Evolutionary conservation across 1,284 basidiomycete species (phyloP).

Genomic region (Tylopilus microsporus): DNA sequence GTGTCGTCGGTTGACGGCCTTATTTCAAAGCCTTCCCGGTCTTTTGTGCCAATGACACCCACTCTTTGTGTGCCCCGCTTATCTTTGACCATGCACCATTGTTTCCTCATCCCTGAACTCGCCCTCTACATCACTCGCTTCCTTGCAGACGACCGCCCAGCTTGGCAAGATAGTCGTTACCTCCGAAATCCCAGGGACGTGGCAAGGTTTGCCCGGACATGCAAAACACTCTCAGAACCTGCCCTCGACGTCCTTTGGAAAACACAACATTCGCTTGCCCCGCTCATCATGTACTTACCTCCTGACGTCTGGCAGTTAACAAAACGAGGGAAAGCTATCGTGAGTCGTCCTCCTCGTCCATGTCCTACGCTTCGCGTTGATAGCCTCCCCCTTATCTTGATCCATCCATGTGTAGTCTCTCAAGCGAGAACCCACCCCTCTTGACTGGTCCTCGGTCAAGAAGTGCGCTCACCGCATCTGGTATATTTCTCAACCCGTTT

Average conservation of each 20-base stretch:
- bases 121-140: conserved; percentile 22
- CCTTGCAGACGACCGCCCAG: conserved; percentile 23
- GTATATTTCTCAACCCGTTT: conserved; percentile 23
- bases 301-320: conserved; percentile 22
- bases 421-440: conserved; percentile 15
- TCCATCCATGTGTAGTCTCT: conserved; percentile 17
- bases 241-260: conserved; percentile 30
- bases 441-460: conserved; percentile 23
- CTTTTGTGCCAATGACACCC: background rate
- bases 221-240: conserved; percentile 27
- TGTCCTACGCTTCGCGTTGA: conserved; percentile 4
- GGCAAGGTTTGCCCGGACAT: conserved; percentile 28
- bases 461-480: conserved; percentile 28
- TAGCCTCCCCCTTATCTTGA: background rate
- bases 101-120: conserved; percentile 27
- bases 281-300: conserved; percentile 30
- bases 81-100: conserved; percentile 24
- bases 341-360: conserved; percentile 12
- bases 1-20: too few species aligned
- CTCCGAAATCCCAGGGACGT: conserved; percentile 23
- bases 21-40: background rate
- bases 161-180: conserved; percentile 18
- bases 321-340: conserved; percentile 21
- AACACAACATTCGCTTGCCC: conserved; percentile 28
- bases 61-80: background rate